Conservation (phyloP, 2,329 filamentous ascomycete genomes). For the Rhexocercosporidium sp. region DNA sequence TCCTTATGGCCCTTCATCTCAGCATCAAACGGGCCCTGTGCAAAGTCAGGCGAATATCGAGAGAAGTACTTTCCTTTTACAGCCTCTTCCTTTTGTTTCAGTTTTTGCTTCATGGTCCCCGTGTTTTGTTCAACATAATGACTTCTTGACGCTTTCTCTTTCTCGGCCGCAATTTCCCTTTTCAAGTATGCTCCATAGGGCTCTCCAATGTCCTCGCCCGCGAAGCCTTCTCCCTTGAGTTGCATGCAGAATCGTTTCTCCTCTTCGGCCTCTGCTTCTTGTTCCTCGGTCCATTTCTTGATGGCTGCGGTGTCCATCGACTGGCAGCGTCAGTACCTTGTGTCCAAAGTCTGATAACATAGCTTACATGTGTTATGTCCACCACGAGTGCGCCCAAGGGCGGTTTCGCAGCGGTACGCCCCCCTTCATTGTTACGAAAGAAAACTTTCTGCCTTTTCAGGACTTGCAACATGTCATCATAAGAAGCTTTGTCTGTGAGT, state of each 20-base stretch:
- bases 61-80: not conserved
- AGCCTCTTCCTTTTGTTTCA: not conserved
- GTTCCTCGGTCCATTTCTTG: not conserved
- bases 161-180: not conserved
- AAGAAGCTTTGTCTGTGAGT: not conserved
- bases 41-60: not conserved
- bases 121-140: not conserved
- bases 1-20: not conserved
- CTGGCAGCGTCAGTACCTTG: not conserved
- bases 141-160: not conserved
- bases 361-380: not conserved
- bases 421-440: not conserved
- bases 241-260: not conserved
- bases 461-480: not conserved
- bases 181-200: constrained; percentile 17
- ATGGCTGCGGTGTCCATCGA: not conserved
- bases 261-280: not conserved
- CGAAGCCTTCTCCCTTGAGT: not conserved
- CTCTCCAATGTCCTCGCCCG: constrained; percentile 21
- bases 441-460: not conserved
- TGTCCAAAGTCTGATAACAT: too few relatives aligned
- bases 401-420: not conserved
- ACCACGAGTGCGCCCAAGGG: not conserved
- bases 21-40: not conserved
- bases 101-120: not conserved